Percentiles rank a stretch among this genome's conserved stretches.
phyloP scores from a whole-genome alignment of 805 yeast species.

The Nakazawaea wickerhamii region DNA sequence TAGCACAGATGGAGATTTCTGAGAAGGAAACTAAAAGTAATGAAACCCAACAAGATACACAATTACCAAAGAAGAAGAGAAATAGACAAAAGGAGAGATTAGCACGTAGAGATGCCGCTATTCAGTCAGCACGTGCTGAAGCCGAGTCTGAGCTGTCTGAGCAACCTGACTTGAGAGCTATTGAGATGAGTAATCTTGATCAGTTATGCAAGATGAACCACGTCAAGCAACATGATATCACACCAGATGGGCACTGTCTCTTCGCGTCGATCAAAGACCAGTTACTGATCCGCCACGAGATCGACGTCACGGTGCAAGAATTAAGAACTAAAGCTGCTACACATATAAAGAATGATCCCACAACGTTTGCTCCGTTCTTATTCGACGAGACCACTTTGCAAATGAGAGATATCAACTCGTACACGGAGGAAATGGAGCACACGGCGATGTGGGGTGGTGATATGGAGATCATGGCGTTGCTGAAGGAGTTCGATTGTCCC shows the following conservation, averaged over 20 bases:
- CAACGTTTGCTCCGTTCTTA: slow-evolving; percentile 74
- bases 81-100: slow-evolving; percentile 83
- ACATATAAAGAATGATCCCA: slow-evolving; percentile 58
- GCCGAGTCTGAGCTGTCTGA: slow-evolving; percentile 66
- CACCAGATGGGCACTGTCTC: slow-evolving; percentile 92
- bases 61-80: slow-evolving; percentile 39
- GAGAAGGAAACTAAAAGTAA: slow-evolving; percentile 12
- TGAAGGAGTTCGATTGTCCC: slow-evolving; percentile 65
- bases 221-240: slow-evolving; percentile 59
- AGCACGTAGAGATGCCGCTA: slow-evolving; percentile 69
- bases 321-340: slow-evolving; percentile 62
- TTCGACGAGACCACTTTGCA: slow-evolving; percentile 73
- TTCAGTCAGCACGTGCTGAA: slow-evolving; percentile 53
- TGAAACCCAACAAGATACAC: slow-evolving; percentile 10
- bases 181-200: slow-evolving; percentile 65
- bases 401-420: slow-evolving; percentile 59
- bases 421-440: slow-evolving; percentile 59
- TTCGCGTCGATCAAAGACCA: slow-evolving; percentile 86
- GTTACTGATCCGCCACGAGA: slow-evolving; percentile 45
- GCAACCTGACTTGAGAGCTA: slow-evolving; percentile 61
- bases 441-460: slow-evolving; percentile 98
- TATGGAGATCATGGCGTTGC: slow-evolving; percentile 78
- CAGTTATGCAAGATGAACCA: slow-evolving; percentile 43
- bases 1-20: slow-evolving; percentile 49
- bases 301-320: slow-evolving; percentile 36